These are phyloP conservation scores for Penicillium sclerotigenum DNA, from an alignment of 2,329 filamentous ascomycete species.

Conservation along the genomic window DNA sequence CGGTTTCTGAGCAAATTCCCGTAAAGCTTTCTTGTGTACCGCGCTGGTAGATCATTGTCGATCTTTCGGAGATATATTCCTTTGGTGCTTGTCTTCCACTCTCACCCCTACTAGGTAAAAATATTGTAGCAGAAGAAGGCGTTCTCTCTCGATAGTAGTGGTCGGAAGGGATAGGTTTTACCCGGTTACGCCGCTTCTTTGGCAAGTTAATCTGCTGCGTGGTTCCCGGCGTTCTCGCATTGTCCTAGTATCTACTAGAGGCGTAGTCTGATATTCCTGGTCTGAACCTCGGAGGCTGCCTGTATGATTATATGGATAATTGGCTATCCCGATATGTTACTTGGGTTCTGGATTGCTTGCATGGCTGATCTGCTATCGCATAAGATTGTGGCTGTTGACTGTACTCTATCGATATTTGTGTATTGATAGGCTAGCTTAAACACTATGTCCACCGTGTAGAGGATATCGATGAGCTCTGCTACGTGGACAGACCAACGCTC, in stretches of 20 bases:
- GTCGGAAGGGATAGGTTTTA: slow-evolving; percentile 12
- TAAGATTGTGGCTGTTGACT: not conserved
- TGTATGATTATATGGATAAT: not conserved
- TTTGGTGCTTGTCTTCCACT: slow-evolving; percentile 15
- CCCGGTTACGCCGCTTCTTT: slow-evolving; percentile 10
- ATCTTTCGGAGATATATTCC: not conserved
- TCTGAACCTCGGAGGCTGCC: not conserved
- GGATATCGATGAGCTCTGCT: not conserved
- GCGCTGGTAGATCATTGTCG: not conserved
- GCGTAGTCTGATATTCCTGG: not conserved
- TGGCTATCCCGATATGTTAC: not conserved
- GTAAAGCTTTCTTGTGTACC: not conserved
- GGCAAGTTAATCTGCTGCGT: slow-evolving; percentile 9
- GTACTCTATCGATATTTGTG: too few species aligned
- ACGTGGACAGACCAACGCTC: not conserved
- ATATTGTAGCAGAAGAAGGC: slow-evolving; percentile 5
- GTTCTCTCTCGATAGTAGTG: slow-evolving; percentile 13
- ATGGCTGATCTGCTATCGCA: not conserved
- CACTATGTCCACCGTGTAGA: not conserved
- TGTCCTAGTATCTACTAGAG: not conserved
- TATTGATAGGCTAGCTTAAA: not conserved
- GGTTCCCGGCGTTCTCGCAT: slow-evolving; percentile 1
- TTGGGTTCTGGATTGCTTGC: not conserved
- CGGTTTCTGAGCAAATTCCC: not conserved
- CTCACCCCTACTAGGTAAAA: not conserved